Evolutionary conservation across 176 grass and related monocot species (phyloP).

Genomic region (Triticum urartu): DNA sequence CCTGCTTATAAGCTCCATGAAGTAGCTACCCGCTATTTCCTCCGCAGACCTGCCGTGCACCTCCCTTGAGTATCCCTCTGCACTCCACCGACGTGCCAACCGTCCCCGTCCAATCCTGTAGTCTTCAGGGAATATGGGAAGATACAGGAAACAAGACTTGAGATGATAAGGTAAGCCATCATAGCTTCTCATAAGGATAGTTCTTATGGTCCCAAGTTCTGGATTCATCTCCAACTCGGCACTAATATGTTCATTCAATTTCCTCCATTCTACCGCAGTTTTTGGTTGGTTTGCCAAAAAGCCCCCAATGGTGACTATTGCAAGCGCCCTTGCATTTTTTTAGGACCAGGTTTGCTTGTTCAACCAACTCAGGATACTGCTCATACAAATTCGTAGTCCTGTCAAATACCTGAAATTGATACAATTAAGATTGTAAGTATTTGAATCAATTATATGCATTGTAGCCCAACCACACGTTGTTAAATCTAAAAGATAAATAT

Average conservation of each 20-base stretch:
- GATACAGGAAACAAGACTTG: not conserved
- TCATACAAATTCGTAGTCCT: not conserved
- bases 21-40: not conserved
- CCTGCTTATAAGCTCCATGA: conserved; percentile 23
- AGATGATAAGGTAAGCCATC: conserved; percentile 27
- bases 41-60: not conserved
- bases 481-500: not conserved
- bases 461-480: not conserved
- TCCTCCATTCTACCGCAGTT: conserved; percentile 15
- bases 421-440: not conserved
- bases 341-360: not conserved
- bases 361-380: not conserved
- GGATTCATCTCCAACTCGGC: not conserved
- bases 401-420: not conserved
- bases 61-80: conserved; percentile 25
- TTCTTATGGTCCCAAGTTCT: not conserved
- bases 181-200: conserved; percentile 1
- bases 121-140: conserved; percentile 16
- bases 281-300: not conserved
- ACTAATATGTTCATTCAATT: not conserved
- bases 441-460: not conserved
- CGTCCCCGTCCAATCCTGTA: not conserved
- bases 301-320: conserved; percentile 40
- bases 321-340: conserved; percentile 24
- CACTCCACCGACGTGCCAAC: conserved; percentile 21